phyloP scores from a whole-genome alignment of 2,329 filamentous ascomycete genomes.

The Stromatinia cepivora region DNA sequence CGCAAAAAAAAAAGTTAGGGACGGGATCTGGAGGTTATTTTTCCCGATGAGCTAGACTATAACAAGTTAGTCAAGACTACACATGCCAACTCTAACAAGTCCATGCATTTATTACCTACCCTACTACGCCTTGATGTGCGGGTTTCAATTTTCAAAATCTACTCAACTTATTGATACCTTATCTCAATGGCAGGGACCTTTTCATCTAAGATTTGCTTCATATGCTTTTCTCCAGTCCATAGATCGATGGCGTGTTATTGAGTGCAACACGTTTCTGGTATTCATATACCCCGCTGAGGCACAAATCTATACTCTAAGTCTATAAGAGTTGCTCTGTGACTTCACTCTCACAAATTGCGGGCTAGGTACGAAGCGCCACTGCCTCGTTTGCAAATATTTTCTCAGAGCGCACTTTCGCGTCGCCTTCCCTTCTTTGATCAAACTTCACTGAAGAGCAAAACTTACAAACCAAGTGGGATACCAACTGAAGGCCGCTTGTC shows the following conservation, averaged over 20 bases:
- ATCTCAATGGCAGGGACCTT: neutral
- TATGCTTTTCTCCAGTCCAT: neutral
- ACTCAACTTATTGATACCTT: neutral
- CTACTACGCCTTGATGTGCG: neutral
- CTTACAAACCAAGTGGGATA: neutral
- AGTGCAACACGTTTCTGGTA: neutral
- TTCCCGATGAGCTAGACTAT: constrained; percentile 14
- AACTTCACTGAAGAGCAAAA: neutral
- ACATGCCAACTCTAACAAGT: neutral
- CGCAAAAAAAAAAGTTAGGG: constrained; percentile 20
- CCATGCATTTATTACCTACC: neutral
- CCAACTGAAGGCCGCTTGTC: neutral
- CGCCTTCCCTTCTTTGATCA: neutral
- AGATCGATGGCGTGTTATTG: neutral
- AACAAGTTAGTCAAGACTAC: constrained; percentile 5
- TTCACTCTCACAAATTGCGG: neutral
- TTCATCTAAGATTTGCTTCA: neutral
- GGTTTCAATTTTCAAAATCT: neutral
- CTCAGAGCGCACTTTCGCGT: neutral
- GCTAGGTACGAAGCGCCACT: neutral
- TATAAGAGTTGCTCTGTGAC: neutral
- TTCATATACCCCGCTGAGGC: neutral
- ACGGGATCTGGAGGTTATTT: neutral
- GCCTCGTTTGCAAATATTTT: neutral
- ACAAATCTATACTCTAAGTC: neutral